Base-by-base conservation (phyloP, 768 basidiomycete genomes). In the Tulasnella sp. region DNA sequence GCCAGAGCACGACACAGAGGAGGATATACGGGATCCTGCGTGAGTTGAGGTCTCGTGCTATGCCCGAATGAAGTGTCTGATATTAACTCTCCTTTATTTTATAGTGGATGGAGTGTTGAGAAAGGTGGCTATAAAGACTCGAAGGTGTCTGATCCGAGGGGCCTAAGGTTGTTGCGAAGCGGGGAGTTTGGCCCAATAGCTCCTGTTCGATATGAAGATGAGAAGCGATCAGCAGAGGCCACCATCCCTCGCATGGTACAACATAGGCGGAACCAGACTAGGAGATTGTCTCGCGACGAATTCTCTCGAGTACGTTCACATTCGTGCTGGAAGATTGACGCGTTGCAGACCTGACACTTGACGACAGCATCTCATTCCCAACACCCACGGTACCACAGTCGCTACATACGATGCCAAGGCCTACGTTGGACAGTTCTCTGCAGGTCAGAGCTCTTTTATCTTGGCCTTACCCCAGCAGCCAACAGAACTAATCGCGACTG, bases 361-460 rank as follows among this genome's bases (percentile, higher is more conserved):
- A 31, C 29, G 15, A 10, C 63, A 93, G 87, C 75, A 79, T 52
- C 71, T 88, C 30, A 69, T 92, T 9, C 91, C 91, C 0, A 93
- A 92, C 63, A 77, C 83, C 9, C 79, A 79, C 64, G 91, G 91
- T 15, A 85, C 85, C 2, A 80, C 86, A 2, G 89, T 93, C 0
- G 85, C 87, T 1, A 74, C 76, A 41, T 85, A 86, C 66, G 73
- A 73, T 7, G 72, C 80, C 25, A 92, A 90, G 62, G 80, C 89
- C 41, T 94, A 94, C 67, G 84, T 81, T 3, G 92, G 86, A 0
- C 89, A 91, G 68, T 93, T 81, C 69, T 90, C 87, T 10, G 76
- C 76, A 65, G 84, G 87, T 85, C 66, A 49, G 34, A 7, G 34
- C 15, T n/a, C n/a, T n/a, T n/a, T n/a, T n/a, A n/a, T n/a, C n/a